Evolutionary conservation across 2,329 filamentous ascomycete genomes (phyloP).

Genomic region (Talaromyces sp.): DNA sequence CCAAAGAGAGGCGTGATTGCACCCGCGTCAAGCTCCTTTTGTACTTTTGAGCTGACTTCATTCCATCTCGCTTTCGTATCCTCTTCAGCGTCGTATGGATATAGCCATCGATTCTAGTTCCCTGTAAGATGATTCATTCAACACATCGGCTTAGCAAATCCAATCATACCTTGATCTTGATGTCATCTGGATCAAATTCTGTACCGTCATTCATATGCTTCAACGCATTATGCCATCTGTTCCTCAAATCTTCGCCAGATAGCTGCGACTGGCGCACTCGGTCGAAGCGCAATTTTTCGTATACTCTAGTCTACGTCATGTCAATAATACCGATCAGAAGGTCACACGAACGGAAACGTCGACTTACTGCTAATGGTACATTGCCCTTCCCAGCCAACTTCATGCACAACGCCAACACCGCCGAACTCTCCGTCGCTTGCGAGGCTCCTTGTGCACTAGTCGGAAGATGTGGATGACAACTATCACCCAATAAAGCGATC

Average conservation of each 20-base stretch:
- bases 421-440: constrained; percentile 66
- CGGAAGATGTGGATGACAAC: constrained; percentile 66
- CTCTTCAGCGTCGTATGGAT: constrained; percentile 48
- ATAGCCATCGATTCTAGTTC: constrained; percentile 45
- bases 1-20: constrained; percentile 32
- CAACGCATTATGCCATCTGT: constrained; percentile 26
- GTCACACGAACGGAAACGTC: constrained; percentile 18
- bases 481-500: constrained; percentile 36
- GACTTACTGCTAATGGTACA: constrained; percentile 16
- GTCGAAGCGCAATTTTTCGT: constrained; percentile 26
- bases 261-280: constrained; percentile 25
- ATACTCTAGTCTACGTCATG: constrained; percentile 20
- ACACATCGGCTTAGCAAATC: background rate
- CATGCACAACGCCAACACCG: constrained; percentile 25
- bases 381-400: constrained; percentile 17
- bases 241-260: constrained; percentile 24
- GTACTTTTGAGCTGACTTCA: constrained; percentile 35
- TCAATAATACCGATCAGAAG: background rate
- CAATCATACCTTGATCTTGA: constrained; percentile 40
- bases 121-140: background rate
- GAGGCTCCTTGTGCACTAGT: constrained; percentile 65
- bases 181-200: constrained; percentile 46
- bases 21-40: background rate
- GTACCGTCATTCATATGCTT: constrained; percentile 22
- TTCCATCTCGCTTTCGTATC: constrained; percentile 45